Conservation (phyloP, 1,284 basidiomycete genomes). For the Microbotryum silenes-acaulis region DNA sequence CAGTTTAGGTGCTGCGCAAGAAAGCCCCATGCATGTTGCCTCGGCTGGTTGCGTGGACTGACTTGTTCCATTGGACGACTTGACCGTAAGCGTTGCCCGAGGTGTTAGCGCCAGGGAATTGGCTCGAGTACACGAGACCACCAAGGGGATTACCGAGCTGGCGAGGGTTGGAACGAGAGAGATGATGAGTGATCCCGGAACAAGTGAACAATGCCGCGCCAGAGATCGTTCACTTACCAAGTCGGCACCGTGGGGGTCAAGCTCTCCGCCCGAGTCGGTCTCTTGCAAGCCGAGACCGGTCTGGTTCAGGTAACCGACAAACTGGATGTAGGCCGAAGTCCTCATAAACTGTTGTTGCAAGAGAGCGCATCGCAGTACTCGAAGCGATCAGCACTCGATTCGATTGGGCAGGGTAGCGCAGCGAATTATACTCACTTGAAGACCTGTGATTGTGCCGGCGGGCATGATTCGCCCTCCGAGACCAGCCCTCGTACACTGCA, state of each 20-base stretch:
- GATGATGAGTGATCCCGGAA: background rate
- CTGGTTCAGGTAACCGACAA: slow-evolving; percentile 57
- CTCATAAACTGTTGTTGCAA: slow-evolving; percentile 44
- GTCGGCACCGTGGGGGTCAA: slow-evolving; percentile 30
- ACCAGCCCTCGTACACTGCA: slow-evolving; percentile 46
- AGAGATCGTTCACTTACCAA: background rate
- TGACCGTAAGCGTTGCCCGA: slow-evolving; percentile 45
- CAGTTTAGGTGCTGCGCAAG: background rate
- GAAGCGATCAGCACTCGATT: too few relatives aligned
- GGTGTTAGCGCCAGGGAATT: slow-evolving; percentile 39
- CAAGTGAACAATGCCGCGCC: too few relatives aligned
- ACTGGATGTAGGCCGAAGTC: slow-evolving; percentile 57
- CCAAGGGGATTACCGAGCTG: slow-evolving; percentile 27
- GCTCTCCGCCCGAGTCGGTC: slow-evolving; percentile 53
- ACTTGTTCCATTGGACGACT: slow-evolving; percentile 53
- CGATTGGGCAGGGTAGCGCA: too few relatives aligned
- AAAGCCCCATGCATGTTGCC: too few relatives aligned
- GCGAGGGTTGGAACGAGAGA: too few relatives aligned
- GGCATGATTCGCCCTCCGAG: slow-evolving; percentile 60
- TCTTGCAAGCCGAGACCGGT: slow-evolving; percentile 48
- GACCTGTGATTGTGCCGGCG: slow-evolving; percentile 53
- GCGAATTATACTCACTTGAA: slow-evolving; percentile 45
- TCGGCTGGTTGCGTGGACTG: too few relatives aligned
- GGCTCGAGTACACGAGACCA: slow-evolving; percentile 30
- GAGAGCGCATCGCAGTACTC: background rate